Conservation (phyloP, 768 basidiomycete species). For the Boletus sp. region DNA sequence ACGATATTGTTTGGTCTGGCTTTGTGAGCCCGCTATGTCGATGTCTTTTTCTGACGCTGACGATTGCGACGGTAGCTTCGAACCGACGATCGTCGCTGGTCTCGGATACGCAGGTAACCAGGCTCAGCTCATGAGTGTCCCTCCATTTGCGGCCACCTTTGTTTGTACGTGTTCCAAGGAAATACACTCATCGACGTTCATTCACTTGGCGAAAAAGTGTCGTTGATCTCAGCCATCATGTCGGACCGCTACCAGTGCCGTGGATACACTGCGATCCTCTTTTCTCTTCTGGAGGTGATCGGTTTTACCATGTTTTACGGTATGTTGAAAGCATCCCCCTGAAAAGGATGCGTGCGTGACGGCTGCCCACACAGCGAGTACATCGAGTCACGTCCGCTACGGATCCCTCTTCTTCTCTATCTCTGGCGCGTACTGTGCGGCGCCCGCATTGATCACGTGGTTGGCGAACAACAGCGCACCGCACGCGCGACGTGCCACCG, state of each 20-base stretch:
- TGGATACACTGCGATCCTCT: slow-evolving; percentile 46
- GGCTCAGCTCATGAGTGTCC: slow-evolving; percentile 46
- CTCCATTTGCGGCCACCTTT: slow-evolving; percentile 49
- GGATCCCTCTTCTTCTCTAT: slow-evolving; percentile 57
- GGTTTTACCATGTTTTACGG: slow-evolving; percentile 58
- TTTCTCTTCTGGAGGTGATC: slow-evolving; percentile 40
- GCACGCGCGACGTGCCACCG: slow-evolving; percentile 54
- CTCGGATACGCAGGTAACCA: too few relatives aligned
- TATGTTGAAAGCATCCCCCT: slow-evolving; percentile 20
- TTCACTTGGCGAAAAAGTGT: slow-evolving; percentile 27
- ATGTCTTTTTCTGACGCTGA: too few relatives aligned
- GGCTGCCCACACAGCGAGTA: slow-evolving; percentile 6
- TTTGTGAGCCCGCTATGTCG: slow-evolving; percentile 17
- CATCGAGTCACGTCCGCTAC: slow-evolving; percentile 46
- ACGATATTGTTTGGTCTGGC: slow-evolving; percentile 15
- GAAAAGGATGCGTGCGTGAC: background rate
- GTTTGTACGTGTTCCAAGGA: slow-evolving; percentile 33
- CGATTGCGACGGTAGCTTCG: slow-evolving; percentile 23
- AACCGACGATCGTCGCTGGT: too few relatives aligned
- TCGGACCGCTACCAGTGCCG: slow-evolving; percentile 56
- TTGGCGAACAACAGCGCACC: slow-evolving; percentile 61
- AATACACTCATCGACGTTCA: background rate
- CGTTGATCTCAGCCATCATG: slow-evolving; percentile 41
- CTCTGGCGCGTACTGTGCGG: slow-evolving; percentile 48
- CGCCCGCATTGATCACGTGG: slow-evolving; percentile 59